Evolutionary conservation across 1,139 yeast genomes (phyloP).

Genomic region (Candida tropicalis): DNA sequence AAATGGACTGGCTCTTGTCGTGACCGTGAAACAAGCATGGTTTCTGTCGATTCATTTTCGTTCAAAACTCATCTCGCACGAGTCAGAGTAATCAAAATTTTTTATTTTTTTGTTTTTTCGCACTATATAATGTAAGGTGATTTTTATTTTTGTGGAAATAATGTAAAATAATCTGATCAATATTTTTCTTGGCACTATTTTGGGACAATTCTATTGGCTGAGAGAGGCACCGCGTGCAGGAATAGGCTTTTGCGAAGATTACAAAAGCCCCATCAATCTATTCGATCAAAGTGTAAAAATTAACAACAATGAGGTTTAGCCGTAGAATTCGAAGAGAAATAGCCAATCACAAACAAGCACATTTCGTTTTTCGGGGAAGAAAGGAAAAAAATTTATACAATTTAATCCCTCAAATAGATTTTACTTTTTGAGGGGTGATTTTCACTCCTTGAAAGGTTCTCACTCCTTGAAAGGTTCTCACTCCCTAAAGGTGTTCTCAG

Average conservation of each 20-base stretch:
- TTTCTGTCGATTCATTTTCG: neutral
- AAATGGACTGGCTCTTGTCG: no score
- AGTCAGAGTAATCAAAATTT: no score
- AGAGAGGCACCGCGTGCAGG: neutral
- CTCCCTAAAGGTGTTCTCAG: no score
- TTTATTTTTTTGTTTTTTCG: no score
- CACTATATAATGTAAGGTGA: no score
- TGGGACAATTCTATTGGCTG: neutral
- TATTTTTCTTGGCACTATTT: neutral
- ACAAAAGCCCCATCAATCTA: neutral
- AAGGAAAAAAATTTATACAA: neutral
- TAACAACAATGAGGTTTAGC: neutral
- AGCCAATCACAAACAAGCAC: neutral
- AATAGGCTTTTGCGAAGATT: neutral
- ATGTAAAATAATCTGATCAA: neutral
- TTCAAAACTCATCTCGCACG: neutral
- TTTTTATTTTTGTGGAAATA: neutral
- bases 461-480: no score
- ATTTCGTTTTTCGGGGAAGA: neutral
- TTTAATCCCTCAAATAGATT: no score
- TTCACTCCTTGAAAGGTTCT: no score
- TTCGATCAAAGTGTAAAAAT: neutral
- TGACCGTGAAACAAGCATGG: neutral
- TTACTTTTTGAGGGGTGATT: no score
- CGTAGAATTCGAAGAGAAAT: neutral